Base-by-base conservation (phyloP, 1,139 yeast species). In the Eremothecium coryli region DNA sequence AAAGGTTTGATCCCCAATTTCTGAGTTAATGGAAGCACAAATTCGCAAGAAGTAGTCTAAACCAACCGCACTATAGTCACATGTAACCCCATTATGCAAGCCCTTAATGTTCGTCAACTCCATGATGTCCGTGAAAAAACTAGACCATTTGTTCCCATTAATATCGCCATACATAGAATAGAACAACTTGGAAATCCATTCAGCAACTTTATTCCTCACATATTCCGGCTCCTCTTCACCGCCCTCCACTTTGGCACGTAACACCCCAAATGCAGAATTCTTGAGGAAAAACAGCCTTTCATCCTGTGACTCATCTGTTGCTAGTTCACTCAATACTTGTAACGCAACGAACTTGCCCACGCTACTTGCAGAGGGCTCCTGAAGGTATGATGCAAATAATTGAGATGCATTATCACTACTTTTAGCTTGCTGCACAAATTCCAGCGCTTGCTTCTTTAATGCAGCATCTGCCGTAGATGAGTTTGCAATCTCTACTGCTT, bases 1-100 rank as follows among this genome's bases (percentile, higher is more conserved):
- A 44, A 86, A 80, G 48, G 86, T 71, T 52, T 82, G 90, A 57
- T 93, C 98, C 20, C 95, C 98, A 45, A 93, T 85, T 58, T 88
- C 96, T 32, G 77, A 78, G 54, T 93, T 96, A 41, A 90, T 75
- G 18, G 82, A 73, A 31, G 77, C 61, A 38, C 86, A 63, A 11
- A 85, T 70, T 49, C 96, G 71, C 29, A 82, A 60, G 54, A 81
- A 86, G 58, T 82, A 74, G 53, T 88, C 97, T 10, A 78, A 66
- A 3, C 82, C 84, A 8, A 71, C 50, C 24, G 38, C 46, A 28
- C 46, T 56, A 44, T 41, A 49, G 10, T 42, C 44, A 10, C 42
- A 38, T 39, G 58, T 47, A 23, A 54, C 49, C 14, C 17, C 20
- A 5, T 26, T 22, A 4, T 24, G 13, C 15, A 35, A 23, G 10